Evolutionary conservation across 352 stramenopile genomes (phyloP).

Genomic region (Pythium aphanidermatum): DNA sequence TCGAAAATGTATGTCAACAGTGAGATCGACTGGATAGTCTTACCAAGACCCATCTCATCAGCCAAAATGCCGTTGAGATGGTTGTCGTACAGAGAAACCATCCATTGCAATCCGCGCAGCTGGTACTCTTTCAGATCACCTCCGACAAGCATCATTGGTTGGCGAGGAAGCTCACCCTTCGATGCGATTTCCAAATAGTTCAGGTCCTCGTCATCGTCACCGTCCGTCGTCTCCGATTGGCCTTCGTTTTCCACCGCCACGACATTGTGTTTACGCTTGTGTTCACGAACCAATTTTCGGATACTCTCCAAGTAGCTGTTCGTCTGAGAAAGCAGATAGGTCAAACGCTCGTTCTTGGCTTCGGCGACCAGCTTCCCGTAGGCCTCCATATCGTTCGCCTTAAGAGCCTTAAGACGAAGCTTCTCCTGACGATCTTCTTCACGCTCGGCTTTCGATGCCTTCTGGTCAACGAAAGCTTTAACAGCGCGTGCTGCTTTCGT

Average conservation of each 20-base stretch:
- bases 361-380: constrained; percentile 96
- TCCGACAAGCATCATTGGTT: constrained; percentile 95
- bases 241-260: constrained; percentile 4
- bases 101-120: constrained; percentile 98
- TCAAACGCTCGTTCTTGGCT: constrained; percentile 97
- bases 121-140: constrained; percentile 98
- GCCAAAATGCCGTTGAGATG: constrained; percentile 98
- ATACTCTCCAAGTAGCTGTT: constrained; percentile 97
- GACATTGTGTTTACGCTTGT: constrained; percentile 80
- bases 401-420: constrained; percentile 84
- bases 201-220: constrained; percentile 63
- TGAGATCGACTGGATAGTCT: constrained; percentile 86
- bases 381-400: constrained; percentile 96
- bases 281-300: constrained; percentile 86
- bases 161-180: constrained; percentile 79
- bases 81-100: constrained; percentile 98
- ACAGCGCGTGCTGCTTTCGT: constrained; percentile 61
- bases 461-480: constrained; percentile 76
- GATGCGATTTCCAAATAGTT: constrained; percentile 83
- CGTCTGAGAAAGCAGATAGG: constrained; percentile 95
- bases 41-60: constrained; percentile 94
- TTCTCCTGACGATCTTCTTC: constrained; percentile 87
- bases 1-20: constrained; percentile 81
- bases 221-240: constrained; percentile 17
- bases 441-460: constrained; percentile 67